phyloP scores from a whole-genome alignment of 306 rosid species.

The Cicer cuneatum region DNA sequence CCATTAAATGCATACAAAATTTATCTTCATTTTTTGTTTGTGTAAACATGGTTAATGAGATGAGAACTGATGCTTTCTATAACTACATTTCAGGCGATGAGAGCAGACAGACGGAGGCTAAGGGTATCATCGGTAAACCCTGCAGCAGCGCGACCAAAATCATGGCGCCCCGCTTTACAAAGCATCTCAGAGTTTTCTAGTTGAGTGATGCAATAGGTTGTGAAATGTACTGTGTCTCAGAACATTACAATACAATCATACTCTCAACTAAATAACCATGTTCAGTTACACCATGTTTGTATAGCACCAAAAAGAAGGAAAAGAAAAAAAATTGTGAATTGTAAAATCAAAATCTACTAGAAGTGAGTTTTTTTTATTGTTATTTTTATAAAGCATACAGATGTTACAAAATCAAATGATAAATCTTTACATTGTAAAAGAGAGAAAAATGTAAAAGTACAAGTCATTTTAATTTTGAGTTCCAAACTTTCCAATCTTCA shows the following conservation, averaged over 20 bases:
- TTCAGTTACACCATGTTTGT: slow-evolving; percentile 52
- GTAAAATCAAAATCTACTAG: slow-evolving; percentile 41
- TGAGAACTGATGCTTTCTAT: slow-evolving; percentile 34
- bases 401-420: slow-evolving; percentile 30
- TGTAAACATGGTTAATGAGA: slow-evolving; percentile 25
- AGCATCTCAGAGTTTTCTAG: slow-evolving; percentile 79
- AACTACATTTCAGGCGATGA: slow-evolving; percentile 59
- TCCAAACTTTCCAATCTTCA: slow-evolving; percentile 75
- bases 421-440: slow-evolving; percentile 40
- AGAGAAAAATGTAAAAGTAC: slow-evolving; percentile 30
- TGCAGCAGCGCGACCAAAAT: slow-evolving; percentile 54
- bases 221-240: slow-evolving; percentile 27
- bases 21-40: slow-evolving; percentile 1
- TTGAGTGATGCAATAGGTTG: slow-evolving; percentile 46
- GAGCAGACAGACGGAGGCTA: slow-evolving; percentile 59
- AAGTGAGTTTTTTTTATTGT: slow-evolving; percentile 33
- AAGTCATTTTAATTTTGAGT: slow-evolving; percentile 56
- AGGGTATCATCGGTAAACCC: slow-evolving; percentile 53
- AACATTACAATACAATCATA: slow-evolving; percentile 48
- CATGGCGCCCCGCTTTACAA: slow-evolving; percentile 90
- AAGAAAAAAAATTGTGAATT: slow-evolving; percentile 40
- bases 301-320: slow-evolving; percentile 49
- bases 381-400: slow-evolving; percentile 25
- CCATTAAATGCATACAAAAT: not conserved
- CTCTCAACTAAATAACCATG: slow-evolving; percentile 46